Percentiles rank a stretch among this genome's conserved stretches.
These are phyloP conservation scores for Amanita pallidorosea DNA, from an alignment of 768 basidiomycete genomes.

Conservation along the genomic window DNA sequence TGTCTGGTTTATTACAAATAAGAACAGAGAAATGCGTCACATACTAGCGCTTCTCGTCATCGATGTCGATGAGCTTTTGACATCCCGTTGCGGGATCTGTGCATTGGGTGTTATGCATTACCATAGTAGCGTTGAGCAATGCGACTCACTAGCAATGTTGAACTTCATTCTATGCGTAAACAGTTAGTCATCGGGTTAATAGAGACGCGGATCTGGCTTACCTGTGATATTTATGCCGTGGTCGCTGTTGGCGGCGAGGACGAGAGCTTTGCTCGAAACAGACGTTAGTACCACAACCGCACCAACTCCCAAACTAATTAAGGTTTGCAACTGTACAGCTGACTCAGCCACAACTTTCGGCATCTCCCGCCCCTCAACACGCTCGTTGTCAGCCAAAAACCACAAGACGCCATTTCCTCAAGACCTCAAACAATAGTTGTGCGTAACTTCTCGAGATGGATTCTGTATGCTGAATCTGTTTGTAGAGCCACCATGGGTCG, in stretches of 20 bases:
- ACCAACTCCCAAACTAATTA: constrained; percentile 20
- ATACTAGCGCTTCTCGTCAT: constrained; percentile 82
- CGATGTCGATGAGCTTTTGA: constrained; percentile 93
- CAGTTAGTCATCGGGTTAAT: constrained; percentile 9
- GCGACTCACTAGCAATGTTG: constrained; percentile 85
- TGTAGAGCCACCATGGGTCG: constrained; percentile 70
- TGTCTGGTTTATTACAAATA: neutral
- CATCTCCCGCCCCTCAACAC: constrained; percentile 15
- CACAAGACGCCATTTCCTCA: constrained; percentile 36
- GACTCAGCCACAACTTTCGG: constrained; percentile 31
- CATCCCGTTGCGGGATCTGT: constrained; percentile 92
- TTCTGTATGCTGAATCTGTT: constrained; percentile 9
- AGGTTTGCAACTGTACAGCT: constrained; percentile 57
- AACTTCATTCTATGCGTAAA: constrained; percentile 70
- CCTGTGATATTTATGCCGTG: constrained; percentile 31
- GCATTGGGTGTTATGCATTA: constrained; percentile 10
- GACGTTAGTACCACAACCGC: constrained; percentile 2
- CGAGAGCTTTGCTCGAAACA: constrained; percentile 11
- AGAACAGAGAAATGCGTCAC: constrained; percentile 14
- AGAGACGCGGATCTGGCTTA: constrained; percentile 8
- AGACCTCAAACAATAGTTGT: constrained; percentile 24
- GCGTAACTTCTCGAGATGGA: constrained; percentile 6
- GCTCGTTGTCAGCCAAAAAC: constrained; percentile 16
- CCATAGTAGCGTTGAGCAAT: constrained; percentile 2
- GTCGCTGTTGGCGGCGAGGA: constrained; percentile 30